A percentile compares a stretch with the other conserved stretches of the same genome.
Conservation (phyloP, 2,329 filamentous ascomycete species). For the Leptographium radiaticola region DNA sequence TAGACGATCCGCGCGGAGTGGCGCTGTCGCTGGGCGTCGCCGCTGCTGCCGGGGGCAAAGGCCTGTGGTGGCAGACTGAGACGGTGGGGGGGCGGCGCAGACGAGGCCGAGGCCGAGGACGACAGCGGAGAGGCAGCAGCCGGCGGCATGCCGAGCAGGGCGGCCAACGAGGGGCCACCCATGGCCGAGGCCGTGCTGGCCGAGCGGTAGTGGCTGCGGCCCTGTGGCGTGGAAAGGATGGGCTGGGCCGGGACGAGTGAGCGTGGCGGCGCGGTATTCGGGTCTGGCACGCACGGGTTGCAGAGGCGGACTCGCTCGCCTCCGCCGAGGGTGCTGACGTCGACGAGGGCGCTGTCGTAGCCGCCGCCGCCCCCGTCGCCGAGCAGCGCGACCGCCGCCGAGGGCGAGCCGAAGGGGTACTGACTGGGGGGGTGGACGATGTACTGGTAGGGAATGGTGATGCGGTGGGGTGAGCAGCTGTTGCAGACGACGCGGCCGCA, state of each 20-base stretch:
- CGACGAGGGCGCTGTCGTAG: conserved; percentile 19
- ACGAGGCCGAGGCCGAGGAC: conserved; percentile 6
- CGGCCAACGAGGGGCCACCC: not conserved
- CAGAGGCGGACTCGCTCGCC: conserved; percentile 47
- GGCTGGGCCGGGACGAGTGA: conserved; percentile 8
- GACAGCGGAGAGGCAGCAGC: conserved; percentile 5
- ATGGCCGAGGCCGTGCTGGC: conserved; percentile 24
- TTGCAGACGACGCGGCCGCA: conserved; percentile 88
- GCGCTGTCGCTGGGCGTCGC: not conserved
- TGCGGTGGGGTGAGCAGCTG: conserved; percentile 82
- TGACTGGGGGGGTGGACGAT: conserved; percentile 65
- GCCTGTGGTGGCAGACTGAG: conserved; percentile 22
- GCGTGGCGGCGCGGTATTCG: conserved; percentile 43
- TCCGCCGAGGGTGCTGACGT: conserved; percentile 27
- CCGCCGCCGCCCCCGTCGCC: conserved; percentile 18
- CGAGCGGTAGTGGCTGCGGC: conserved; percentile 30
- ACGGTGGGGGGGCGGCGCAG: conserved; percentile 5
- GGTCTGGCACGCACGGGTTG: conserved; percentile 50
- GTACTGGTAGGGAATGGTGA: conserved; percentile 86
- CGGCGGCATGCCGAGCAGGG: not conserved
- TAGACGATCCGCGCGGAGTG: no score
- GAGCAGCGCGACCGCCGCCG: not conserved
- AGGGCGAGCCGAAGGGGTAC: conserved; percentile 14
- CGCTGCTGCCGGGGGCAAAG: not conserved
- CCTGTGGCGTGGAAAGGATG: conserved; percentile 19